Conservation (phyloP, 2,329 filamentous ascomycete species). For the Myrmaecium sp. region DNA sequence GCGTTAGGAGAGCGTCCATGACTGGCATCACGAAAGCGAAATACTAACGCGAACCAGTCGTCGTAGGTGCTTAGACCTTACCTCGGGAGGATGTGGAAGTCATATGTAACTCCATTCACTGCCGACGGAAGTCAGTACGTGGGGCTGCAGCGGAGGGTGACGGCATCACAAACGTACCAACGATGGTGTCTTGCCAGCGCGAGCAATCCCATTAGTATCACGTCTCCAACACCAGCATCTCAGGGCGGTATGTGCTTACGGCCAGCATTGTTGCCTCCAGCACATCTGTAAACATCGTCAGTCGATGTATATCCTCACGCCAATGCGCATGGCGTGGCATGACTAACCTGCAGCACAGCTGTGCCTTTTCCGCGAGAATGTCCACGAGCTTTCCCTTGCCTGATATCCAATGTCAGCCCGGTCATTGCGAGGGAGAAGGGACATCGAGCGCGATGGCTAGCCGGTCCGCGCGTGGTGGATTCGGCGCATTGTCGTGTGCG, state of each 20-base stretch:
- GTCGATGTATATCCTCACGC: background rate
- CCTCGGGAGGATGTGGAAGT: slow-evolving; percentile 24
- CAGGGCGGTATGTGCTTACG: slow-evolving; percentile 11
- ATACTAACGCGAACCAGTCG: too few relatives aligned
- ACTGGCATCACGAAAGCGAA: slow-evolving; percentile 4
- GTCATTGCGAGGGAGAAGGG: too few relatives aligned
- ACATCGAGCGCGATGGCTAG: too few relatives aligned
- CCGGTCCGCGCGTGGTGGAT: too few relatives aligned
- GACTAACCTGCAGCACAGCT: slow-evolving; percentile 42
- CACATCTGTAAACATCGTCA: too few relatives aligned
- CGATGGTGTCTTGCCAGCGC: slow-evolving; percentile 26
- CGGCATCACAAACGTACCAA: too few relatives aligned
- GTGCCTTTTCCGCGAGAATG: slow-evolving; percentile 33
- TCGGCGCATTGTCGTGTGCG: too few relatives aligned
- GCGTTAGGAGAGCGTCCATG: slow-evolving; percentile 22
- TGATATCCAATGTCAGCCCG: too few relatives aligned
- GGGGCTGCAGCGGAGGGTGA: too few relatives aligned
- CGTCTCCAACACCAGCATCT: background rate
- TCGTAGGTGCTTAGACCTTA: background rate
- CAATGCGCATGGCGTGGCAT: too few relatives aligned
- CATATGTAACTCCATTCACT: slow-evolving; percentile 29
- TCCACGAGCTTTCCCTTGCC: slow-evolving; percentile 44
- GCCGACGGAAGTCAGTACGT: too few relatives aligned
- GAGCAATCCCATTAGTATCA: slow-evolving; percentile 10
- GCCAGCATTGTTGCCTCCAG: slow-evolving; percentile 42